Conservation (phyloP, 441 rosid genomes). For the Gossypium trilobum region DNA sequence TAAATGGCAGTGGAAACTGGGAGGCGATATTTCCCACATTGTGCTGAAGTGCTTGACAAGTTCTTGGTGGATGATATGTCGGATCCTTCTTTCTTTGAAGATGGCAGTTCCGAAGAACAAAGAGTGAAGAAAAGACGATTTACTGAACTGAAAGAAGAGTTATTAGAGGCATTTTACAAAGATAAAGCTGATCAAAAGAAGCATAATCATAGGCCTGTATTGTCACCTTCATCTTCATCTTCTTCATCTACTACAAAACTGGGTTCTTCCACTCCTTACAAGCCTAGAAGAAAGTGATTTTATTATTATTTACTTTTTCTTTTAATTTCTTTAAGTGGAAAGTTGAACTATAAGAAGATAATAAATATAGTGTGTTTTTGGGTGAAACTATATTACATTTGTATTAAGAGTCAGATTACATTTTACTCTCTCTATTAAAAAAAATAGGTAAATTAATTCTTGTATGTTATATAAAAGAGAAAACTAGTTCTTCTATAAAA, state of each 20-base stretch:
- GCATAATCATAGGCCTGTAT: constrained; percentile 9
- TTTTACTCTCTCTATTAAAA: too few species aligned
- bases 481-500: too few species aligned
- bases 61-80: constrained; percentile 29
- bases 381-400: neutral
- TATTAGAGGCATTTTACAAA: constrained; percentile 27
- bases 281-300: constrained; percentile 7
- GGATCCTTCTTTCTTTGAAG: constrained; percentile 21
- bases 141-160: constrained; percentile 29
- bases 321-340: neutral
- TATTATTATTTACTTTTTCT: neutral
- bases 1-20: constrained; percentile 26
- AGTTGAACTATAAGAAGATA: neutral
- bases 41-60: constrained; percentile 30
- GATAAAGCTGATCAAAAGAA: constrained; percentile 21
- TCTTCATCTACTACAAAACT: constrained; percentile 16
- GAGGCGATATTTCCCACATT: constrained; percentile 24
- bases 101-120: constrained; percentile 25
- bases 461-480: too few species aligned
- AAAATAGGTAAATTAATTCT: too few species aligned
- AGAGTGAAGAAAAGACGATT: constrained; percentile 23
- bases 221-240: constrained; percentile 18
- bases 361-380: neutral
- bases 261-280: neutral
- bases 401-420: too few species aligned